Evolutionary conservation across 2,329 filamentous ascomycete genomes (phyloP), one percentile per base, ranked within the genome.

Genomic region (Ophiostoma novo-ulmi): DNA sequence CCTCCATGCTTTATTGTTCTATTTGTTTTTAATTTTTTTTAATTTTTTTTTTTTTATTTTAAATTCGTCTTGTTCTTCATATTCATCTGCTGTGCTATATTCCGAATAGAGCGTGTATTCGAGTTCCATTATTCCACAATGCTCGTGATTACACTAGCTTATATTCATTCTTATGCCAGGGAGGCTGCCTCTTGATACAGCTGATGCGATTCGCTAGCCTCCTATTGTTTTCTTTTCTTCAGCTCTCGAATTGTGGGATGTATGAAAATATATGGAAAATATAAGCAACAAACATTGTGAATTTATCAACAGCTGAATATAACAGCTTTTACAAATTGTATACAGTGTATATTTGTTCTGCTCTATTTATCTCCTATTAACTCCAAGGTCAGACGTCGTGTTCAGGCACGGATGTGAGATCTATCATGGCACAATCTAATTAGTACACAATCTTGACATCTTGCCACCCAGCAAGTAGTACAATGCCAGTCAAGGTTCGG

Each of bases 351-450:
- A 61, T 3, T 22, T 61, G 7, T 35, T 35, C 35, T 55, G n/a
- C 3, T 10, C 35, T 5, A 17, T 31, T 17, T 64, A 31, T 58
- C n/a, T 26, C 11, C 11, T 44, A 58, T 26, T 58, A 22, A 1
- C 20, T 10, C 52, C 52, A 58, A 48, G 52, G 11, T 26, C 52
- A 31, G 58, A 36, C 26, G 58, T 8, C 17, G 55, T 63, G 61
- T 64, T 10, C 61, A 64, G 61, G 61, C 31, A 35, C 61, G 61
- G 31, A 64, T 64, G 61, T 64, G 31, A 64, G 31, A 38, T 38
- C 61, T 36, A 64, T 64, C 31, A 20, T 64, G 11, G 31, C 61
- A 64, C 61, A 64, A 36, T 20, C 13, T n/a, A 8, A n/a, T 11
- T 8, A 26, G 52, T 58, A n/a, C 52, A 26, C 52, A 58, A 22